Evolutionary conservation across 2,329 filamentous ascomycete genomes (phyloP).

Genomic region (Tolypocladium amazonense): DNA sequence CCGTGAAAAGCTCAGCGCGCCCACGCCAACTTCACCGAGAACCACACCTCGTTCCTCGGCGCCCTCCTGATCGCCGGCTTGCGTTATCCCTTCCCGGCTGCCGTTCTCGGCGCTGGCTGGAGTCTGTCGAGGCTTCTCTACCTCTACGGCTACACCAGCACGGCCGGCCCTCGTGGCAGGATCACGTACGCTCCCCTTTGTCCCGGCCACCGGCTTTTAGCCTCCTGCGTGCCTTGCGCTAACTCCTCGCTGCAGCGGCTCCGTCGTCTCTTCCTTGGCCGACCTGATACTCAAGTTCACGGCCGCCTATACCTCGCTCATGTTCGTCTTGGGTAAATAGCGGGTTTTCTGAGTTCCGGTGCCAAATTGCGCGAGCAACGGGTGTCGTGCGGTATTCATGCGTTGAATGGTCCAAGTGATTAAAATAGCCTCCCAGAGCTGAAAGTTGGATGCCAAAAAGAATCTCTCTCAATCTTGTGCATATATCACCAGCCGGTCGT

Average conservation of each 20-base stretch:
- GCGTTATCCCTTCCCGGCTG: slow-evolving; percentile 38
- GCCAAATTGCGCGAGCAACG: not conserved
- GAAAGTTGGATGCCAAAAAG: not conserved
- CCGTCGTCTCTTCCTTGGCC: slow-evolving; percentile 19
- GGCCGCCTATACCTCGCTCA: slow-evolving; percentile 31
- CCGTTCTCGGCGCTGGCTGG: slow-evolving; percentile 41
- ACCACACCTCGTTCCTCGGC: slow-evolving; percentile 40
- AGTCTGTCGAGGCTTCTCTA: slow-evolving; percentile 41
- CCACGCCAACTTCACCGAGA: slow-evolving; percentile 55
- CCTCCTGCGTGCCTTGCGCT: not conserved
- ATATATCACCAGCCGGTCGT: not conserved
- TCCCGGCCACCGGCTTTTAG: no score
- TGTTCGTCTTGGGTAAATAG: slow-evolving; percentile 22
- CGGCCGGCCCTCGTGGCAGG: slow-evolving; percentile 33
- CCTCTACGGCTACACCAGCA: slow-evolving; percentile 40
- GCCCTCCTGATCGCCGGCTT: slow-evolving; percentile 46
- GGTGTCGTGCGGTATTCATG: not conserved
- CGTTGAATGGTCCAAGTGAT: not conserved
- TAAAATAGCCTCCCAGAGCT: not conserved
- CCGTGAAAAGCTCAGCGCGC: slow-evolving; percentile 40
- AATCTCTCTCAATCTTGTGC: not conserved
- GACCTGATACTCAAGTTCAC: slow-evolving; percentile 29
- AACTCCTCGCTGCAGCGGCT: slow-evolving; percentile 19
- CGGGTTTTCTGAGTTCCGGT: not conserved
- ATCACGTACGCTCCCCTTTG: slow-evolving; percentile 16